Conservation (phyloP, 1,284 basidiomycete genomes). For the Rhodotorula sp. region DNA sequence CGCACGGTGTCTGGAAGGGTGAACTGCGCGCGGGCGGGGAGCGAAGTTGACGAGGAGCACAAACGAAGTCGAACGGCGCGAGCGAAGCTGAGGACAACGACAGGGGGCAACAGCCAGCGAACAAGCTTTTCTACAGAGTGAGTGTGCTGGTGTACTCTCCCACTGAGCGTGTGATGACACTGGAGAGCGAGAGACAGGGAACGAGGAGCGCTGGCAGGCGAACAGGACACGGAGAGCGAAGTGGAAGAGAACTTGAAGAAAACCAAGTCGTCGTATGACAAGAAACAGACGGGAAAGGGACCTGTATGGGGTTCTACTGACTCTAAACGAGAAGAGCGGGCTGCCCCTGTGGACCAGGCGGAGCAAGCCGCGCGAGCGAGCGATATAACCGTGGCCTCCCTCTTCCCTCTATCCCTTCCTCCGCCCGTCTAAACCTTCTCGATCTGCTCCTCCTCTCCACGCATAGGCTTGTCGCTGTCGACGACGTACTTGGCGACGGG, state of each 20-base stretch:
- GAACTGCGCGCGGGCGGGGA: neutral
- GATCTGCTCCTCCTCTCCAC: neutral
- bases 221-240: no score
- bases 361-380: neutral
- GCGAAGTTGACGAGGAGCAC: neutral
- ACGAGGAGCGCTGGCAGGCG: no score
- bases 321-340: neutral
- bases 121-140: no score
- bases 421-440: slow-evolving; percentile 3
- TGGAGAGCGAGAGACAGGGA: no score
- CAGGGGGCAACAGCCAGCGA: no score
- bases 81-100: neutral
- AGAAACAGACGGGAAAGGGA: neutral
- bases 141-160: no score
- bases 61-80: neutral
- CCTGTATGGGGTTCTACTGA: no score
- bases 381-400: neutral
- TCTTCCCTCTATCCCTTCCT: no score
- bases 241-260: no score
- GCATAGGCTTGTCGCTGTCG: neutral
- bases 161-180: no score
- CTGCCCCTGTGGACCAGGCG: no score
- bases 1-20: slow-evolving; percentile 8
- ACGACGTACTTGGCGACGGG: neutral
- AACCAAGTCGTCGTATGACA: no score